Conservation (phyloP, 306 rosid species). For the Hippophae tibetana region DNA sequence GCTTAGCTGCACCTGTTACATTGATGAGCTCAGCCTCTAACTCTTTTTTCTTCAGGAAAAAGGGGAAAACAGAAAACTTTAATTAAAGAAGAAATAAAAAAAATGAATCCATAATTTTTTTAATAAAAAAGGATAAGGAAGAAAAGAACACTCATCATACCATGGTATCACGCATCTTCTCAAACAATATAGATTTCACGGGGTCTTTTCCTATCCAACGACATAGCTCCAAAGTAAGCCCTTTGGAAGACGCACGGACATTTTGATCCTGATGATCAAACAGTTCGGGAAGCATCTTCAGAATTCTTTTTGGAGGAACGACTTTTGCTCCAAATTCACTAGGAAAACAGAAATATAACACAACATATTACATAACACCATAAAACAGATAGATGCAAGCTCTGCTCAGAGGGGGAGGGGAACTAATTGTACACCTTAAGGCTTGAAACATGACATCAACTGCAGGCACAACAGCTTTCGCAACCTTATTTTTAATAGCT, state of each 20-base stretch:
- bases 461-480: slow-evolving; percentile 98
- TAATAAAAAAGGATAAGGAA: neutral
- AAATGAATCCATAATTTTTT: too few species aligned
- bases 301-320: slow-evolving; percentile 80
- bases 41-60: slow-evolving; percentile 74
- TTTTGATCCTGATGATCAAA: slow-evolving; percentile 99
- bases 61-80: neutral
- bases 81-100: too few species aligned
- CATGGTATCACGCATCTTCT: slow-evolving; percentile 99
- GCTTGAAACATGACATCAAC: slow-evolving; percentile 99
- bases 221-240: slow-evolving; percentile 96
- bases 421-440: slow-evolving; percentile 48
- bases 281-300: slow-evolving; percentile 99
- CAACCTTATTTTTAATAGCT: slow-evolving; percentile 90
- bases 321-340: slow-evolving; percentile 95
- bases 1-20: slow-evolving; percentile 78
- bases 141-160: slow-evolving; percentile 30
- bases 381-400: slow-evolving; percentile 2
- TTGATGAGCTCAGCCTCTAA: slow-evolving; percentile 93
- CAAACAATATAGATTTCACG: slow-evolving; percentile 88
- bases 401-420: slow-evolving; percentile 11
- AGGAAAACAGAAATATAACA: slow-evolving; percentile 9
- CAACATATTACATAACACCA: slow-evolving; percentile 6
- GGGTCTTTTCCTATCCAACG: slow-evolving; percentile 99
- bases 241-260: slow-evolving; percentile 97